Conservation (phyloP, 1,139 yeast genomes). For the Arxiozyma slooffiae region DNA sequence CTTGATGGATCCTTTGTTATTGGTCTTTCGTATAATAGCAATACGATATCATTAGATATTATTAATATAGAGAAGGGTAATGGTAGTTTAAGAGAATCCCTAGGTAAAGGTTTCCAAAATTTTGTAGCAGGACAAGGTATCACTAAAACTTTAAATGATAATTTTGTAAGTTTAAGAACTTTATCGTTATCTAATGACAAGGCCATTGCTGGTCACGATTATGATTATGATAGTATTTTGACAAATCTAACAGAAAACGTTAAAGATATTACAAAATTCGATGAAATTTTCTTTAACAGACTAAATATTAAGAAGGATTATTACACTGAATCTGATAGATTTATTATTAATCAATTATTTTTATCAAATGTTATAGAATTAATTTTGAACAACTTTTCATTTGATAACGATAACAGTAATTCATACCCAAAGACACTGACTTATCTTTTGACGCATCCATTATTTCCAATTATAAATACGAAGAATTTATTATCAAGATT, state of each 20-base stretch:
- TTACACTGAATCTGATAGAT: conserved; percentile 59
- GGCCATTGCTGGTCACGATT: conserved; percentile 11
- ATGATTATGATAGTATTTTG: conserved; percentile 26
- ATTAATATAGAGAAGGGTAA: conserved; percentile 54
- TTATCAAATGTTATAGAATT: conserved; percentile 41
- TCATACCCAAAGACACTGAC: conserved; percentile 52
- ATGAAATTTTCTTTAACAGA: conserved; percentile 26
- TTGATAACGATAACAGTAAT: conserved; percentile 4
- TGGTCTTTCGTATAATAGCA: conserved; percentile 9
- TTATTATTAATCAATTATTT: conserved; percentile 49
- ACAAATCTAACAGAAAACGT: conserved; percentile 16
- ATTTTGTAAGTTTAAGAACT: conserved; percentile 18
- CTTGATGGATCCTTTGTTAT: conserved; percentile 12
- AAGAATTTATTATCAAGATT: conserved; percentile 46
- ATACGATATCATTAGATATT: conserved; percentile 29
- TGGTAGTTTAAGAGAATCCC: conserved; percentile 61
- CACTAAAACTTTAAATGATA: conserved; percentile 4
- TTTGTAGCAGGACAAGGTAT: conserved; percentile 5
- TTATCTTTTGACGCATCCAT: conserved; percentile 76
- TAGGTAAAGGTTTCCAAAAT: conserved; percentile 49
- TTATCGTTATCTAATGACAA: conserved; percentile 13
- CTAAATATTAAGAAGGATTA: conserved; percentile 34
- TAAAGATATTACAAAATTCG: conserved; percentile 20
- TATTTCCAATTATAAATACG: conserved; percentile 57
- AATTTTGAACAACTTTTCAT: conserved; percentile 32